Evolutionary conservation across 441 rosid genomes (phyloP), one percentile per base, ranked within the genome.

Genomic region (Flueggea neowawraea): DNA sequence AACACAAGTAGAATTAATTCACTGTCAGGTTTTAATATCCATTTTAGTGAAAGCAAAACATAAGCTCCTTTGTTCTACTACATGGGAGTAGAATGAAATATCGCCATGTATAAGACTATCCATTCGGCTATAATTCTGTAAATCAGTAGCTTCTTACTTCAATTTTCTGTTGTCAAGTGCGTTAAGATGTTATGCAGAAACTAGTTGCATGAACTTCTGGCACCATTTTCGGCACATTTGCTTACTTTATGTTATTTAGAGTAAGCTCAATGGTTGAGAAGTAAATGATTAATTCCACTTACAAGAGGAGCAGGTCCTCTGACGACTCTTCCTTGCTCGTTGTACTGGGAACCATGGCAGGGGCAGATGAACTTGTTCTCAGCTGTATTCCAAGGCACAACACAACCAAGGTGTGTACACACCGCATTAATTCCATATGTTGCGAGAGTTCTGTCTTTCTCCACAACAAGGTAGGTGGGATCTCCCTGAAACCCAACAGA

Each of bases 261-360:
- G 12, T 43, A 43, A n/a, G n/a, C 12, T 6, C 12, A 47, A 47
- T 4, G 50, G 9, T 47, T 14, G n/a, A 47, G 10, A 47, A 47
- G n/a, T 14, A 47, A 47, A 12, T 0, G 14, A 10, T 47, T 47
- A 15, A 44, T 43, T 63, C 15, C 7, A 58, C 86, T 84, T 73
- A 90, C 97, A 88, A 94, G 74, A 47, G 99, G 99, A 4, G 99
- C 99, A 43, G 99, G 98, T 52, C 98, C 98, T 80, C 98, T 78
- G 57, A 94, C 97, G 45, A 94, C 98, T 82, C 79, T 87, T 60
- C 98, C 98, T 80, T 94, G 96, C 6, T 92, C 77, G 31, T 91
- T 94, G 87, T 94, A 94, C 67, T 94, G 97, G 16, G 99, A 94
- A 31, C 97, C 99, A 65, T 94, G 97, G 86, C 99, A 94, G 17